Percentiles rank a stretch among this genome's conserved stretches.
phyloP scores from a whole-genome alignment of 345 rosid species.

The Hirschfeldia incana region DNA sequence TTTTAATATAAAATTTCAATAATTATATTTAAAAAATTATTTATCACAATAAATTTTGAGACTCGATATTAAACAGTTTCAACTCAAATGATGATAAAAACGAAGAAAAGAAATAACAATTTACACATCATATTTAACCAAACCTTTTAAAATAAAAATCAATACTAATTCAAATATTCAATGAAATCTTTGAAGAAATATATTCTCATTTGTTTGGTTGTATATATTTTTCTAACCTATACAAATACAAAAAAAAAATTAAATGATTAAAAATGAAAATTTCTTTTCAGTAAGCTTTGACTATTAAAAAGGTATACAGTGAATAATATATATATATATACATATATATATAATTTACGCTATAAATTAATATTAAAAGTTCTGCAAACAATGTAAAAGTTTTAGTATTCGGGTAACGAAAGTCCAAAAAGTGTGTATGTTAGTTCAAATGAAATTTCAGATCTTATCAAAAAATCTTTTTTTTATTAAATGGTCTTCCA shows the following conservation, averaged over 20 bases:
- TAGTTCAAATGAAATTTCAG: neutral
- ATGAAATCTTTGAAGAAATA: neutral
- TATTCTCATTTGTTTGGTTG: neutral
- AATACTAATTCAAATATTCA: too few species aligned
- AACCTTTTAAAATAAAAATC: too few species aligned
- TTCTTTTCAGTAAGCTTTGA: neutral
- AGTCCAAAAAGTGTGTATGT: too few species aligned
- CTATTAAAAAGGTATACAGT: neutral
- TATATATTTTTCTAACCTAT: neutral
- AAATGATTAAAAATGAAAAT: neutral
- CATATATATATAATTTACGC: neutral
- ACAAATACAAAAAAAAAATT: too few species aligned
- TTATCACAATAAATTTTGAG: neutral
- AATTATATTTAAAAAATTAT: too few species aligned
- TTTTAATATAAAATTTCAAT: too few species aligned
- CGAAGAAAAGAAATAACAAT: neutral
- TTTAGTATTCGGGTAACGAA: too few species aligned
- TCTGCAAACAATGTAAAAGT: neutral
- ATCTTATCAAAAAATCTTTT: neutral
- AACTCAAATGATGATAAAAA: neutral
- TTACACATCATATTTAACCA: neutral
- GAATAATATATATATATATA: neutral
- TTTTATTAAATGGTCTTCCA: neutral
- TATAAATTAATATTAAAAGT: neutral
- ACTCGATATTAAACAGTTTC: neutral